These are phyloP conservation scores for Striga hermonthica DNA, from an alignment of 305 asterid genomes.

Conservation along the genomic window DNA sequence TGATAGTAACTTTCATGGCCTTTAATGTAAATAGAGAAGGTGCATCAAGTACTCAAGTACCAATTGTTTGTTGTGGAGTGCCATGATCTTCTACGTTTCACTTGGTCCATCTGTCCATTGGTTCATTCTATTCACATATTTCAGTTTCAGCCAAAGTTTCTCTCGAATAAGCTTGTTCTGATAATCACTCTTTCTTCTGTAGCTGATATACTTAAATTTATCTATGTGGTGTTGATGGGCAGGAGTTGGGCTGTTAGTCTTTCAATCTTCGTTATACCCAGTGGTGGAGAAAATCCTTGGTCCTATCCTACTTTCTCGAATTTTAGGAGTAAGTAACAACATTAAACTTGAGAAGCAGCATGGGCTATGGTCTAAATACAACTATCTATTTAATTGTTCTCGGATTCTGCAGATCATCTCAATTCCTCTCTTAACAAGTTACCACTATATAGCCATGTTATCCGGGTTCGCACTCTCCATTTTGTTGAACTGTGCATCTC, in stretches of 20 bases:
- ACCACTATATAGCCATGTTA: conserved; percentile 77
- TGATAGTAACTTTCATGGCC: no score
- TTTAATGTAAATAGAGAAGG: no score
- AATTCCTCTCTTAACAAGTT: conserved; percentile 67
- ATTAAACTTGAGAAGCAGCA: conserved; percentile 18
- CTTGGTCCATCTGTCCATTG: no score
- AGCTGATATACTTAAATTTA: no score
- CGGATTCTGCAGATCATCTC: conserved; percentile 49
- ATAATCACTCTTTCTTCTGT: no score
- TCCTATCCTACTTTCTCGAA: conserved; percentile 57
- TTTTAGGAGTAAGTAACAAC: conserved; percentile 60
- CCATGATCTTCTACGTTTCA: no score
- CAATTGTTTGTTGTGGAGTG: no score
- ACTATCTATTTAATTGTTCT: conserved; percentile 17
- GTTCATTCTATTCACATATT: no score
- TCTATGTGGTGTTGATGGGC: conserved; percentile 25
- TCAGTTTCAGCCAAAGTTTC: no score
- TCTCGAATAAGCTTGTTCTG: no score
- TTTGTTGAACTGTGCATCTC: conserved; percentile 56
- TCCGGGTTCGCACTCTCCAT: conserved; percentile 60
- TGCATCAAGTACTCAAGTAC: no score
- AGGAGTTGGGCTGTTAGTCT: conserved; percentile 80
- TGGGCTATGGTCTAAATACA: neutral
- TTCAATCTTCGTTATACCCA: conserved; percentile 68
- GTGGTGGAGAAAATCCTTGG: conserved; percentile 57